Evolutionary conservation across 2,329 filamentous ascomycete genomes (phyloP), one percentile per base, ranked within the genome.

Genomic region (Alternaria viburni): DNA sequence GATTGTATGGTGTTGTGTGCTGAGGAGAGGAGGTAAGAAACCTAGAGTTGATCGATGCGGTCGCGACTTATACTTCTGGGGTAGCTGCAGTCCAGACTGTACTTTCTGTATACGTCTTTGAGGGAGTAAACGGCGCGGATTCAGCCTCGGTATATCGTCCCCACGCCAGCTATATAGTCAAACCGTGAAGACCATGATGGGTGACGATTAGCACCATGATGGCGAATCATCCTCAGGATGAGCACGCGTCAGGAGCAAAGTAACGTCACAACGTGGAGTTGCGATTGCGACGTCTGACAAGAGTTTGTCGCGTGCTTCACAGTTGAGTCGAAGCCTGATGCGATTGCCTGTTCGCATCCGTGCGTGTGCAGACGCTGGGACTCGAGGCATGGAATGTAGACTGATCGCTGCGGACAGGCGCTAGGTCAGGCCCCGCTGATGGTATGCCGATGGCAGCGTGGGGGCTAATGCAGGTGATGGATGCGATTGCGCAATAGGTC

Each of bases 141-240:
- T 8, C 30, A 46, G 41, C 45, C n/a, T 54, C n/a, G 62, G 32
- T 36, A 25, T 8, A 62, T 46, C 25, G 43, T 45, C 51, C 59
- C 54, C 43, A 15, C 26, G 23, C 2, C 44, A 32, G 43, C 54
- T 64, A 66, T 61, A 54, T 65, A 56, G 49, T 52, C 46, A 43
- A 54, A 43, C 17, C 17, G 59, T 73, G 71, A 73, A 73, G 65
- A 73, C 72, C 69, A 61, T 74, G 72, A 74, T 73, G 70, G 72
- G 44, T 69, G 65, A 64, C 41, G 25, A 23, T 51, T 50, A 69
- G 72, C 54, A 74, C 72, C 70, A 59, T 74, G 72, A 69, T 74
- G 72, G 68, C 69, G 56, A 52, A 56, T 65, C 23, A 59, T 61
- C 36, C 59, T 45, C 25, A 54, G n/a, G 25, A 36, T 43, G 21